Base-by-base conservation (phyloP, 1,284 basidiomycete genomes). In the Sutorius eximius region DNA sequence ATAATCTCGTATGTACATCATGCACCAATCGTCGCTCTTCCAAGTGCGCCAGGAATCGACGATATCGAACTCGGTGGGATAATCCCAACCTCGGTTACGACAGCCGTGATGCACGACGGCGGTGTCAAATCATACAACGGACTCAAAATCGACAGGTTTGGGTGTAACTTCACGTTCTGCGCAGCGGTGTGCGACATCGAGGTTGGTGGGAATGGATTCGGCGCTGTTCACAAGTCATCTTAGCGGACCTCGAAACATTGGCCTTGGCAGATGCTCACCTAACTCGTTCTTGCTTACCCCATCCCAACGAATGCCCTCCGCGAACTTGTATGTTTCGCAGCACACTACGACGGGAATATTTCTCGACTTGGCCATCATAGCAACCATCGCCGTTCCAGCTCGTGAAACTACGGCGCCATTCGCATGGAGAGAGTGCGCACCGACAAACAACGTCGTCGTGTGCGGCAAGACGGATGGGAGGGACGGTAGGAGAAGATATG, bases 271-370 rank as follows among this genome's bases (percentile, higher is more conserved):
- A 9, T 6, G 18, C 78, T 68, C 64, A 88, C 95, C 93, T 34
- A 97, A 77, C 73, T 99, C 97, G 70, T 99, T 99, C 71, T 92
- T 93, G 30, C 93, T 94, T 61, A 99, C 94, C 32, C 91, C 91
- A 72, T 99, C 97, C 48, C 99, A 78, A 71, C 93, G 89, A 34
- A 99, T 89, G 34, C 87, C 85, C 64, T 99, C 97, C 22, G 91
- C 91, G 66, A 97, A 98, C 72, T 99, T 99, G 79, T 98, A 98
- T 18, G 97, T 99, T 75, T 99, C 97, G 64, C 95, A 97, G 65
- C 95, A 98, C 16, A 96, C 94, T 49, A 99, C 86, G 16, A 98
- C 94, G 8, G 97, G 97, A 1, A 98, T 88, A 20, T 87, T 87
- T 66, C 90, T 84, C 52, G 86, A 85, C 71, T 93, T 92, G 0